Evolutionary conservation across 768 basidiomycete species (phyloP).

Genomic region (Pulveroboletus sp.): DNA sequence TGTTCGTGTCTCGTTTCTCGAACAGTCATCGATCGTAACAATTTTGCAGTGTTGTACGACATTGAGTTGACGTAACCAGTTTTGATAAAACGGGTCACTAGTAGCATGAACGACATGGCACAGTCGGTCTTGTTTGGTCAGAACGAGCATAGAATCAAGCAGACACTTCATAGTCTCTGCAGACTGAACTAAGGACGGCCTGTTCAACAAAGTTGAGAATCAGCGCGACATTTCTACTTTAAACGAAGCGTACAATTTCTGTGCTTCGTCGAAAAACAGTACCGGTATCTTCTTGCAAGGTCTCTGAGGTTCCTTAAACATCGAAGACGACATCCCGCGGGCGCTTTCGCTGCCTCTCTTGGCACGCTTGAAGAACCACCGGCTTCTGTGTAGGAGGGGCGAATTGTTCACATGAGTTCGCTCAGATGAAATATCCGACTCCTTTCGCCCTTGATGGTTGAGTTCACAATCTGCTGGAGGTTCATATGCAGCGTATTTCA

Average conservation of each 20-base stretch:
- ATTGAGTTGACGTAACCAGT: conserved; percentile 75
- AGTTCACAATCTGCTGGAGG: conserved; percentile 34
- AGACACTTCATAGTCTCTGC: conserved; percentile 79
- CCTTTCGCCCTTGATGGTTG: conserved; percentile 26
- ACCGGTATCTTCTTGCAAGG: conserved; percentile 68
- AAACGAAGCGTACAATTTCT: conserved; percentile 57
- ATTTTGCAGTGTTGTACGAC: conserved; percentile 86
- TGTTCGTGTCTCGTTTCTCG: conserved; percentile 61
- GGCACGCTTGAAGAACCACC: conserved; percentile 28
- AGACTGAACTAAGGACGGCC: conserved; percentile 71
- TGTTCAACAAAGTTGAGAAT: conserved; percentile 28
- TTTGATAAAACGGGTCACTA: conserved; percentile 82
- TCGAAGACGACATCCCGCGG: conserved; percentile 30
- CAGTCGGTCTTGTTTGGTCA: conserved; percentile 84
- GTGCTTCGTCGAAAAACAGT: conserved; percentile 83
- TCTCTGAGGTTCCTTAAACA: conserved; percentile 33
- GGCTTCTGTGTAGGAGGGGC: conserved; percentile 25
- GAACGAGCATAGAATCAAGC: conserved; percentile 79
- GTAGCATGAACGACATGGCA: conserved; percentile 81
- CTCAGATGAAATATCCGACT: conserved; percentile 36
- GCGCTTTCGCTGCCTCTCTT: conserved; percentile 28
- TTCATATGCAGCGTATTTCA: conserved; percentile 71
- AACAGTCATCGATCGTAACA: conserved; percentile 76
- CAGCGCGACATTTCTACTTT: neutral
- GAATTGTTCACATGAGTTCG: conserved; percentile 39